Evolutionary conservation across 2,329 filamentous ascomycete species (phyloP).

Genomic region (Trichoderma sp.): DNA sequence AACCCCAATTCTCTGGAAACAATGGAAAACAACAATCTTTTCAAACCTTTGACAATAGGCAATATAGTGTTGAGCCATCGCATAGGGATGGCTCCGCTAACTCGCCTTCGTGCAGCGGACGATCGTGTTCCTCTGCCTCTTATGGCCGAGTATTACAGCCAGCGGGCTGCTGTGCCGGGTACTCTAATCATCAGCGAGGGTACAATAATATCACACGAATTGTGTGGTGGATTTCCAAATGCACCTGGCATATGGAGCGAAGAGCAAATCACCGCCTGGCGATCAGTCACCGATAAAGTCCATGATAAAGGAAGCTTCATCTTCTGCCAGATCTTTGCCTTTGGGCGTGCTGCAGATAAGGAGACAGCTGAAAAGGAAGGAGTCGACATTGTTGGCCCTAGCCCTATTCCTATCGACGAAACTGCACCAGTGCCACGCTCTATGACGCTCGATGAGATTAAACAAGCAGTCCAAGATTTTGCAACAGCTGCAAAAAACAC

Average conservation of each 20-base stretch:
- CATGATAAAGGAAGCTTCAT: conserved; percentile 65
- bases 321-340: conserved; percentile 65
- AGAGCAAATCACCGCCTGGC: conserved; percentile 61
- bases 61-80: neutral
- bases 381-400: conserved; percentile 5
- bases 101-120: neutral
- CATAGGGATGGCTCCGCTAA: neutral
- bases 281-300: conserved; percentile 60
- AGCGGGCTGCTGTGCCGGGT: conserved; percentile 46
- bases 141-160: conserved; percentile 47
- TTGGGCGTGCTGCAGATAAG: conserved; percentile 55
- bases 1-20: neutral
- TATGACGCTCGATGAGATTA: conserved; percentile 57
- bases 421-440: conserved; percentile 33
- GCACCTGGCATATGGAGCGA: conserved; percentile 59
- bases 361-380: conserved; percentile 22
- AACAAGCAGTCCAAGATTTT: conserved; percentile 62
- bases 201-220: conserved; percentile 42
- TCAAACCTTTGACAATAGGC: neutral
- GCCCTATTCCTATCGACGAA: neutral
- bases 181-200: conserved; percentile 49
- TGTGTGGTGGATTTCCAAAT: conserved; percentile 32
- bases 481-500: conserved; percentile 57
- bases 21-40: conserved; percentile 23
- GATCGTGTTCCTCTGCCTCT: conserved; percentile 13